Percentiles rank a stretch among this genome's conserved stretches.
Evolutionary conservation across 179 eudicot genomes (phyloP).

Genomic region (Spinacia oleracea): DNA sequence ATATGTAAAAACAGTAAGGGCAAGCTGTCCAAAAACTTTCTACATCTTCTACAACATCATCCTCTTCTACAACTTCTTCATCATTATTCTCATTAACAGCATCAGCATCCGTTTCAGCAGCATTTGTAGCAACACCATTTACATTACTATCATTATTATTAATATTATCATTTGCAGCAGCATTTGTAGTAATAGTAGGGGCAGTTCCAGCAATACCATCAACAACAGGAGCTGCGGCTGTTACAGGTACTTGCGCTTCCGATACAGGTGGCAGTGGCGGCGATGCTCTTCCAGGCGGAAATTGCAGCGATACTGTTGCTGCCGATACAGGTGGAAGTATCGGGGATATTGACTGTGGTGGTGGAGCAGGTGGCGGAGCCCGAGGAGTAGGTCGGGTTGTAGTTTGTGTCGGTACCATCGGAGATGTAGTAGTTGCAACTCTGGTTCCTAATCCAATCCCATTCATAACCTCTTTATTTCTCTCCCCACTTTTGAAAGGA

Average conservation of each 20-base stretch:
- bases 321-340: neutral
- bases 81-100: slow-evolving; percentile 5
- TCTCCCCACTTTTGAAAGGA: slow-evolving; percentile 29
- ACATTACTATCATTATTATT: neutral
- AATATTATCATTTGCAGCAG: neutral
- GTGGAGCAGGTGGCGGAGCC: neutral
- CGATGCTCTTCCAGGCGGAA: neutral
- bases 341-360: neutral
- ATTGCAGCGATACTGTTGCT: neutral
- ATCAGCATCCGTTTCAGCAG: neutral
- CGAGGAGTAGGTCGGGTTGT: neutral
- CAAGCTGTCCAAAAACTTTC: slow-evolving; percentile 84
- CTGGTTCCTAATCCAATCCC: slow-evolving; percentile 16
- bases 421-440: slow-evolving; percentile 3
- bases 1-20: slow-evolving; percentile 76
- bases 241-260: neutral
- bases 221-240: neutral
- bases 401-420: slow-evolving; percentile 7
- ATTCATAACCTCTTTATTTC: slow-evolving; percentile 15
- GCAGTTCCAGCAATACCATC: slow-evolving; percentile 16
- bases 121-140: slow-evolving; percentile 2
- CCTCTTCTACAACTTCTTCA: slow-evolving; percentile 20
- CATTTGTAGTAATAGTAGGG: neutral
- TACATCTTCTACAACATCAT: slow-evolving; percentile 16
- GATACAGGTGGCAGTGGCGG: neutral